phyloP scores from a whole-genome alignment of 2,329 filamentous ascomycete genomes.

The Venturia pyrina region DNA sequence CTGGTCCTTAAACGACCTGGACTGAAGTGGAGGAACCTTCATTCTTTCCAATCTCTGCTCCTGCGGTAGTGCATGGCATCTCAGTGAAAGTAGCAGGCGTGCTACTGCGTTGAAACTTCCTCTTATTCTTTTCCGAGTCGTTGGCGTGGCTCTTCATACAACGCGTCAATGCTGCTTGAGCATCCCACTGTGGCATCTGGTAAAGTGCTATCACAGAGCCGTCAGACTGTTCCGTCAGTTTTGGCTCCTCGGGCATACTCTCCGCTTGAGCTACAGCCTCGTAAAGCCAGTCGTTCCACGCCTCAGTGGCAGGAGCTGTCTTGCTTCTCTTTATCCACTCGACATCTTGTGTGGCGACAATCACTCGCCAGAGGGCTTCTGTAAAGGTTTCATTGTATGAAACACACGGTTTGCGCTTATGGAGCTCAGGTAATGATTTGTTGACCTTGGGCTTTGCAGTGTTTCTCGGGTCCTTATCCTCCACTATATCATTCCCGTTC shows the following conservation, averaged over 20 bases:
- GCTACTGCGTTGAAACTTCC: neutral
- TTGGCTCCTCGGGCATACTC: neutral
- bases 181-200: conserved; percentile 12
- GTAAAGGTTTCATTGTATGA: conserved; percentile 30
- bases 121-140: neutral
- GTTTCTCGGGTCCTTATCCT: neutral
- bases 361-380: conserved; percentile 38
- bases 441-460: neutral
- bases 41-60: neutral
- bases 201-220: neutral
- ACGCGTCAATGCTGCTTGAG: neutral
- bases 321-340: conserved; percentile 33
- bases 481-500: neutral
- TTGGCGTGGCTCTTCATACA: neutral
- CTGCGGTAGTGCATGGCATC: neutral
- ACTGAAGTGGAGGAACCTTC: neutral
- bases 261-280: conserved; percentile 19
- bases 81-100: neutral
- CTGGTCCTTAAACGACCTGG: neutral
- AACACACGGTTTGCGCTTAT: neutral
- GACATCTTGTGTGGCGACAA: conserved; percentile 34
- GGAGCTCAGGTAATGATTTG: neutral
- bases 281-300: conserved; percentile 33
- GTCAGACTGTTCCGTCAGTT: neutral
- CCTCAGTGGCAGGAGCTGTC: conserved; percentile 31